phyloP scores from a whole-genome alignment of 2,329 filamentous ascomycete species.

The Nemania sp. region DNA sequence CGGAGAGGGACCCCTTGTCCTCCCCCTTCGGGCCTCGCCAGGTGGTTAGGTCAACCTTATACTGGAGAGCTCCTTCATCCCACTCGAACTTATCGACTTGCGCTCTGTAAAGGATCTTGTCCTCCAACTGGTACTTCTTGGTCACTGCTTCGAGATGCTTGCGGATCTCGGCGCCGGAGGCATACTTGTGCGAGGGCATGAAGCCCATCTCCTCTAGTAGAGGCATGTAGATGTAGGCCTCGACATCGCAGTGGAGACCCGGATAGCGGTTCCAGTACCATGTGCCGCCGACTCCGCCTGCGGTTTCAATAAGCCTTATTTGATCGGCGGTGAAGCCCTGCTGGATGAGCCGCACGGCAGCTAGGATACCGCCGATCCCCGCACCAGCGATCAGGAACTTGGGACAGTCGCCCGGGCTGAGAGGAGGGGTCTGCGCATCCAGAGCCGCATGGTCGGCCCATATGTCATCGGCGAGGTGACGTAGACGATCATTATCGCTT shows the following conservation, averaged over 20 bases:
- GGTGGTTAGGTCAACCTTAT: slow-evolving; percentile 47
- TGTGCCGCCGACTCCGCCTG: slow-evolving; percentile 61
- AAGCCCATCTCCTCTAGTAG: slow-evolving; percentile 70
- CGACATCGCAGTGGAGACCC: slow-evolving; percentile 67
- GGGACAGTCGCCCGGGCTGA: slow-evolving; percentile 42
- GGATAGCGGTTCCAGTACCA: slow-evolving; percentile 67
- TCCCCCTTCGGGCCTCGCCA: slow-evolving; percentile 45
- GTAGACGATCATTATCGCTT: slow-evolving; percentile 47
- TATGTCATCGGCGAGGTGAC: slow-evolving; percentile 48
- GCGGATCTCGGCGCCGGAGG: slow-evolving; percentile 55
- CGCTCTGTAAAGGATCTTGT: slow-evolving; percentile 61
- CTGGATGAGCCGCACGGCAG: slow-evolving; percentile 51
- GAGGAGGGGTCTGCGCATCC: slow-evolving; percentile 43
- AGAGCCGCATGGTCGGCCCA: slow-evolving; percentile 50
- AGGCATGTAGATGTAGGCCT: slow-evolving; percentile 70
- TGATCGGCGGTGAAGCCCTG: slow-evolving; percentile 53
- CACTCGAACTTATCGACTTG: slow-evolving; percentile 58
- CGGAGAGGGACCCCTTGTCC: slow-evolving; percentile 46
- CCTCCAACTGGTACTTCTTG: slow-evolving; percentile 58
- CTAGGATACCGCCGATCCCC: slow-evolving; percentile 45
- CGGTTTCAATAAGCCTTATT: slow-evolving; percentile 57
- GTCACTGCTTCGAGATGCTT: slow-evolving; percentile 60
- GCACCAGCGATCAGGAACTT: slow-evolving; percentile 50
- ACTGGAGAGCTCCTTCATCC: slow-evolving; percentile 55
- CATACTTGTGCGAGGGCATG: slow-evolving; percentile 63